Evolutionary conservation across 2,329 filamentous ascomycete genomes (phyloP), one percentile per base, ranked within the genome.

Genomic region (Parastagonospora nodorum): DNA sequence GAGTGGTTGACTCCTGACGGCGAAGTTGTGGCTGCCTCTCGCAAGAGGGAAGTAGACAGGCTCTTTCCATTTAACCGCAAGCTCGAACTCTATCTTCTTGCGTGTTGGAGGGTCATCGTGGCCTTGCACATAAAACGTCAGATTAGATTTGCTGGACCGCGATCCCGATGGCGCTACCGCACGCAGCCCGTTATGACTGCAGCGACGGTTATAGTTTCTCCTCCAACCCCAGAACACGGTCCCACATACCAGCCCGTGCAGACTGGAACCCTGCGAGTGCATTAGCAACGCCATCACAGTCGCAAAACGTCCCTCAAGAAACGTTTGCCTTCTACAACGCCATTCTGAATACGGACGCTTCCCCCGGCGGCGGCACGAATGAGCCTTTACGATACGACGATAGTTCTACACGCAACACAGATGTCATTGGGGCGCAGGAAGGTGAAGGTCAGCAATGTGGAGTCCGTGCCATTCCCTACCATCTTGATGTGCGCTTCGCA

Each of bases 401-500:
- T 57, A 54, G 53, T 59, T 53, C 51, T 55, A 57, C 47, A 14
- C 47, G 46, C 42, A 19, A 47, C 31, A 31, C 33, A 19, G 37
- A 6, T 39, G 33, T 16, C 43, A 31, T 42, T 38, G 50, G 36
- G 10, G 36, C 47, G 24, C 46, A 56, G 42, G 24, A 45, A 10
- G 19, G 42, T 31, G 53, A 46, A 42, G 52, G 49, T 36, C 58
- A 60, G 41, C 61, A 55, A 37, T 57, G 33, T 44, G 59, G 42
- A 57, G 44, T 46, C 49, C 60, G 62, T 44, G 55, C 50, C 48
- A 49, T 57, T 32, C 58, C 67, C 15, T 62, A 64, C 51, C 64
- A 64, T 48, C 51, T 64, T 51, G 57, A 62, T 42, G 57, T 56
- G 43, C 62, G 62, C n/a, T 55, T 63, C 44, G 50, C 62, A 46